These are phyloP conservation scores for Jatropha curcas DNA, from an alignment of 345 rosid species.

Conservation along the genomic window DNA sequence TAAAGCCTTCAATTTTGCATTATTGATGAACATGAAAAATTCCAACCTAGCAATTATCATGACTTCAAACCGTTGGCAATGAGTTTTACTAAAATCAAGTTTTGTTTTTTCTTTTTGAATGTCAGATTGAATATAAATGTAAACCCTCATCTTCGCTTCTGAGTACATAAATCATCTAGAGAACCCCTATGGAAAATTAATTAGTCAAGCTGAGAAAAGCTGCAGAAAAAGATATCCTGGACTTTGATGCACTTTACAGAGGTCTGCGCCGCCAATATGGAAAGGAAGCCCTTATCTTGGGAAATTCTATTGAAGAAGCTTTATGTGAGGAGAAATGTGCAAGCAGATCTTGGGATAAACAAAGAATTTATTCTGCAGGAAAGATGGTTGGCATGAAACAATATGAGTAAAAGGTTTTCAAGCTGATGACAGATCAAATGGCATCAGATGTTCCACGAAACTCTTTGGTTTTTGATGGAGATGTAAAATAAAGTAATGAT, in stretches of 20 bases:
- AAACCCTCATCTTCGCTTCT: slow-evolving; percentile 74
- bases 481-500: slow-evolving; percentile 66
- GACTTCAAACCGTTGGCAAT: neutral
- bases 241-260: slow-evolving; percentile 87
- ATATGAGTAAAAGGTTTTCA: slow-evolving; percentile 78
- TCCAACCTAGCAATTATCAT: neutral
- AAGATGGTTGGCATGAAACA: slow-evolving; percentile 87
- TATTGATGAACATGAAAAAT: neutral
- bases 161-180: slow-evolving; percentile 89
- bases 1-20: neutral
- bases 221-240: slow-evolving; percentile 75
- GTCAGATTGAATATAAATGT: slow-evolving; percentile 79
- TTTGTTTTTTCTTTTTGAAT: slow-evolving; percentile 7
- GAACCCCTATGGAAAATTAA: slow-evolving; percentile 80
- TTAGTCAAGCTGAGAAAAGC: slow-evolving; percentile 82
- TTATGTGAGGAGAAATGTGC: slow-evolving; percentile 93
- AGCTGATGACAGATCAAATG: slow-evolving; percentile 78
- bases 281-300: slow-evolving; percentile 91
- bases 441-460: slow-evolving; percentile 62
- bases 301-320: slow-evolving; percentile 85
- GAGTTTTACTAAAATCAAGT: neutral
- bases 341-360: slow-evolving; percentile 90
- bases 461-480: slow-evolving; percentile 61
- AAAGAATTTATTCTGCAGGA: slow-evolving; percentile 72
- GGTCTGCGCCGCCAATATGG: slow-evolving; percentile 79